Evolutionary conservation across 2,329 filamentous ascomycete genomes (phyloP).

Genomic region (Fusarium nanum): DNA sequence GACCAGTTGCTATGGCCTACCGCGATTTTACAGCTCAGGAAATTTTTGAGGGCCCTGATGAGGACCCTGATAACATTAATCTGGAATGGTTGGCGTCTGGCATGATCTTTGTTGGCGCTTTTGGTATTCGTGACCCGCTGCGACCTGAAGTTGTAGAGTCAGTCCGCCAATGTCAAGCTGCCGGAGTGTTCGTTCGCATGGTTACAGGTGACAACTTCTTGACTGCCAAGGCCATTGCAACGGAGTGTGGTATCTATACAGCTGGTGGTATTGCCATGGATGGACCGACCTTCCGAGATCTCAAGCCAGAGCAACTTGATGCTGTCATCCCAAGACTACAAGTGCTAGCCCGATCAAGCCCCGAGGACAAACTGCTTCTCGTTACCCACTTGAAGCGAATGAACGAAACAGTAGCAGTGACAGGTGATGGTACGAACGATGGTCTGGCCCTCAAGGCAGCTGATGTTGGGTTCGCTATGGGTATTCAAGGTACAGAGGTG

Average conservation of each 20-base stretch:
- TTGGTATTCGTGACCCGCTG: constrained; percentile 74
- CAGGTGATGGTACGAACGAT: constrained; percentile 75
- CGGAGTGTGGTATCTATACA: constrained; percentile 73
- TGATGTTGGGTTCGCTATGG: constrained; percentile 77
- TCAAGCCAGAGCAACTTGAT: constrained; percentile 65
- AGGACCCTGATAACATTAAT: constrained; percentile 51
- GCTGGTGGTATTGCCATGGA: constrained; percentile 73
- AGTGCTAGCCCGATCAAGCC: constrained; percentile 69
- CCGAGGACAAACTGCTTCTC: constrained; percentile 69
- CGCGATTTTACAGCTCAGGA: constrained; percentile 79
- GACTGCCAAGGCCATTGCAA: constrained; percentile 73
- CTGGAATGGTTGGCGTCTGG: constrained; percentile 60
- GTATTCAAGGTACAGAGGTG: constrained; percentile 73
- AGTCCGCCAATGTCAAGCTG: constrained; percentile 68
- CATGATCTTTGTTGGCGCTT: constrained; percentile 77
- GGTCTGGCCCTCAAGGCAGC: constrained; percentile 73
- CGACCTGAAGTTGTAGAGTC: constrained; percentile 69
- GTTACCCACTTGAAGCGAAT: constrained; percentile 65
- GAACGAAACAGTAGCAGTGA: constrained; percentile 70
- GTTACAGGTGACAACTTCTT: constrained; percentile 63
- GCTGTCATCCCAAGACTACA: constrained; percentile 60
- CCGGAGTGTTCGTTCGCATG: constrained; percentile 73
- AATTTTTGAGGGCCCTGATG: constrained; percentile 62
- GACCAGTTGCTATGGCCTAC: constrained; percentile 81
- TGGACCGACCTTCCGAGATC: constrained; percentile 69